These are phyloP conservation scores for Scheffersomyces ergatensis DNA, from an alignment of 805 yeast genomes.

Conservation along the genomic window DNA sequence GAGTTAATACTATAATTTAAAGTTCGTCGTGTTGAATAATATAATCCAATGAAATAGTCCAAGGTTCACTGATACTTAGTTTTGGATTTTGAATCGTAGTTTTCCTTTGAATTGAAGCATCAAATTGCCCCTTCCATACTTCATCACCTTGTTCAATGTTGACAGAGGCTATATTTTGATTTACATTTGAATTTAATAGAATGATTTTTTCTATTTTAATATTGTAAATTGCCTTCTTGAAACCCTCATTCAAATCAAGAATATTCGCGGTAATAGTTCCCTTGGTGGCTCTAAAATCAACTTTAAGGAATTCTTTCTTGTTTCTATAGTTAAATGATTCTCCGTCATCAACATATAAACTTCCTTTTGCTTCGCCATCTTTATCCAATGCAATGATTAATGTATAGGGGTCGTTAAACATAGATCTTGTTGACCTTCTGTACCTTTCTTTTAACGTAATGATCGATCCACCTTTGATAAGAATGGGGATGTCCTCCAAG, in stretches of 20 bases:
- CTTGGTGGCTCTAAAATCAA: constrained; percentile 38
- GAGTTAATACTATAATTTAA: constrained; percentile 4
- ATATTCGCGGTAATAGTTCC: constrained; percentile 19
- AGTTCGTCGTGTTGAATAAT: constrained; percentile 25
- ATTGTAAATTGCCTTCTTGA: constrained; percentile 19
- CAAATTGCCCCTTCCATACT: constrained; percentile 29
- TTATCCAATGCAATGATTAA: constrained; percentile 57
- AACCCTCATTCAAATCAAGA: constrained; percentile 5
- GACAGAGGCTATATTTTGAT: constrained; percentile 11
- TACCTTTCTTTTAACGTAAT: constrained; percentile 65
- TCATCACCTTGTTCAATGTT: constrained; percentile 35
- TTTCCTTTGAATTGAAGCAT: constrained; percentile 9
- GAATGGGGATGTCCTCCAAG: constrained; percentile 66
- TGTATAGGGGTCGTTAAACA: constrained; percentile 80
- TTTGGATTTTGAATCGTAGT: constrained; percentile 48
- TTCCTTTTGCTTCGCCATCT: constrained; percentile 52
- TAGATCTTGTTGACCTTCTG: constrained; percentile 75
- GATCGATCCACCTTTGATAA: constrained; percentile 76
- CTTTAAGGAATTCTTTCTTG: constrained; percentile 47
- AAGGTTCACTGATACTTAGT: constrained; percentile 42
- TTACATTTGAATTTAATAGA: constrained; percentile 37
- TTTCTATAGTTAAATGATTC: constrained; percentile 56
- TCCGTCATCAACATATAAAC: constrained; percentile 82
- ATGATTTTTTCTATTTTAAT: constrained; percentile 56
- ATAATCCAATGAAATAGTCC: constrained; percentile 38